Base-by-base conservation (phyloP, 169 alveolate genomes). In the Cryptosporidium muris region DNA sequence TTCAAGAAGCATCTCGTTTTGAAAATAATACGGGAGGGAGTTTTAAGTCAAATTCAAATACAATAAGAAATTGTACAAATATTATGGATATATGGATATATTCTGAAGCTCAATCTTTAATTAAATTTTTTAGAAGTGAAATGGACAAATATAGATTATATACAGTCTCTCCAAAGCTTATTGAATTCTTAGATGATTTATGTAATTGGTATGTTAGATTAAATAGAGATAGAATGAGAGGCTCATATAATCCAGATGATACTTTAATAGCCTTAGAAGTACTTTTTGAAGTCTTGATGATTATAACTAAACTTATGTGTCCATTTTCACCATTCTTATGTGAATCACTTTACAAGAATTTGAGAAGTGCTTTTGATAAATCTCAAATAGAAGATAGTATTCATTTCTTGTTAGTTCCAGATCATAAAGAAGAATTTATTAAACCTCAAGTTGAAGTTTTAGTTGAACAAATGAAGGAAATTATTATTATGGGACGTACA, bases 211-310 rank as follows among this genome's bases (percentile, higher is more conserved):
- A 95, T 88, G 95, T 97, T 68, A 92, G 99, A 62, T 92, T 97
- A 42, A 97, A 97, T 89, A 94, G 99, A 82, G 96, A 94, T 63
- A 96, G 99, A 88, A 94, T 97, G 96, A 94, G 98, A 82, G 99
- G 99, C 9, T 96, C 92, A 51, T 80, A 90, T 53, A 99, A 98
- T 16, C 82, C 82, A 65, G 94, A 89, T 53, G 97, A 97, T 63
- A 89, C 96, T 63, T 40, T 81, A 47, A 93, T 90, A 34, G 89
- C 98, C 9, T 88, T 97, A 51, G 93, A 95, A 67, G 92, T 97
- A 45, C 91, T 96, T 47, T 96, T 92, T 88, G 95, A 91, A 64
- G 96, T 97, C 9, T 89, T 96, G 38, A 90, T 96, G 65, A 92
- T 95, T 38, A 94, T 96, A 81, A 93, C 94, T 2, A 88, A 81